Evolutionary conservation across 225 moss, liverwort and hornwort species (phyloP).

Genomic region (Physcomitrium patens): DNA sequence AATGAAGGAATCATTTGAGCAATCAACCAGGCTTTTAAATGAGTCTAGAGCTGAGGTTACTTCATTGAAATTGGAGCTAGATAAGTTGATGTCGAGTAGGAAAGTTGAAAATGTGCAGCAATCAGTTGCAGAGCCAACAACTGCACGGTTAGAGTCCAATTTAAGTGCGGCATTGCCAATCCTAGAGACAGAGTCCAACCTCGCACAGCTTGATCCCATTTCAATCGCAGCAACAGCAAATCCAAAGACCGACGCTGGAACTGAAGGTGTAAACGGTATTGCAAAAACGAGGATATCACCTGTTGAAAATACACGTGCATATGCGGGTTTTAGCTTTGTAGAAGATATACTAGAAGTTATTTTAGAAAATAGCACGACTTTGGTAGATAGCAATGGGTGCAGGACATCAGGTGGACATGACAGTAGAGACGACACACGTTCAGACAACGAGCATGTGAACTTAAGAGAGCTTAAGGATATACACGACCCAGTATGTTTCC

Average conservation of each 20-base stretch:
- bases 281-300: slow-evolving; percentile 29
- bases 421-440: slow-evolving; percentile 33
- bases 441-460: slow-evolving; percentile 36
- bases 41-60: slow-evolving; percentile 85
- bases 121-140: slow-evolving; percentile 30
- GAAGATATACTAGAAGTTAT: slow-evolving; percentile 56
- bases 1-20: slow-evolving; percentile 64
- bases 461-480: slow-evolving; percentile 37
- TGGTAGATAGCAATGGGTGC: slow-evolving; percentile 37
- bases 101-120: slow-evolving; percentile 34
- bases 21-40: slow-evolving; percentile 64
- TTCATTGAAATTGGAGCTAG: slow-evolving; percentile 84
- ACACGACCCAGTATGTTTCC: slow-evolving; percentile 41
- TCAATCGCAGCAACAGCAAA: slow-evolving; percentile 29
- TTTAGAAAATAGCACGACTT: slow-evolving; percentile 38
- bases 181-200: slow-evolving; percentile 23
- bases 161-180: slow-evolving; percentile 35
- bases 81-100: slow-evolving; percentile 61
- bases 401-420: slow-evolving; percentile 38
- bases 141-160: slow-evolving; percentile 22
- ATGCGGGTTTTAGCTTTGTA: slow-evolving; percentile 50
- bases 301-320: slow-evolving; percentile 27
- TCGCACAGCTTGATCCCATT: slow-evolving; percentile 31
- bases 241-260: slow-evolving; percentile 31
- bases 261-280: slow-evolving; percentile 23